Conservation (phyloP, 73 alveolate genomes). For the Tetrahymena borealis region DNA sequence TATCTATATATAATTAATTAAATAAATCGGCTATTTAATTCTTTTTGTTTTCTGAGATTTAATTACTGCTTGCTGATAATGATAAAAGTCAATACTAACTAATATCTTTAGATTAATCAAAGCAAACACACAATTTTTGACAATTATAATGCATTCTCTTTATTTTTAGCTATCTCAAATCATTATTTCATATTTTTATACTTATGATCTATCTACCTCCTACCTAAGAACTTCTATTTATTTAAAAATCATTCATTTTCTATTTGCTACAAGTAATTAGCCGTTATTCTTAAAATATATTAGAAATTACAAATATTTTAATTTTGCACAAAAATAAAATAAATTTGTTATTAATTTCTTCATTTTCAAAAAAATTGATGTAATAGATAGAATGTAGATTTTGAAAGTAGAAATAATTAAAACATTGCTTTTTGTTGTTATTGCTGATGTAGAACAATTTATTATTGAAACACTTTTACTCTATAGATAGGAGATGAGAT, state of each 20-base stretch:
- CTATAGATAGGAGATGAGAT: too few species aligned
- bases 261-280: neutral
- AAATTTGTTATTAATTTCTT: neutral
- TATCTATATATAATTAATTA: too few species aligned
- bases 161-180: neutral
- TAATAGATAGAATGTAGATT: too few species aligned
- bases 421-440: too few species aligned
- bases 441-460: too few species aligned
- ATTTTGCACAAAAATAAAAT: neutral
- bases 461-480: too few species aligned
- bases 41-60: too few species aligned
- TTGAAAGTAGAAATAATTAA: too few species aligned
- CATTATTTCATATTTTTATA: neutral
- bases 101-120: neutral
- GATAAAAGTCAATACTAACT: too few species aligned
- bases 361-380: too few species aligned
- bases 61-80: too few species aligned
- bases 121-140: neutral
- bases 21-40: too few species aligned
- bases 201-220: conserved; percentile 3
- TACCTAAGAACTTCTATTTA: neutral
- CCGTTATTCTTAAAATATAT: neutral
- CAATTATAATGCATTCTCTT: neutral
- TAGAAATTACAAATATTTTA: neutral
- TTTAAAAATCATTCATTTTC: neutral